A percentile compares a stretch with the other conserved stretches of the same genome.
Conservation (phyloP, 1,139 yeast genomes). For the Candida glucosophila region DNA sequence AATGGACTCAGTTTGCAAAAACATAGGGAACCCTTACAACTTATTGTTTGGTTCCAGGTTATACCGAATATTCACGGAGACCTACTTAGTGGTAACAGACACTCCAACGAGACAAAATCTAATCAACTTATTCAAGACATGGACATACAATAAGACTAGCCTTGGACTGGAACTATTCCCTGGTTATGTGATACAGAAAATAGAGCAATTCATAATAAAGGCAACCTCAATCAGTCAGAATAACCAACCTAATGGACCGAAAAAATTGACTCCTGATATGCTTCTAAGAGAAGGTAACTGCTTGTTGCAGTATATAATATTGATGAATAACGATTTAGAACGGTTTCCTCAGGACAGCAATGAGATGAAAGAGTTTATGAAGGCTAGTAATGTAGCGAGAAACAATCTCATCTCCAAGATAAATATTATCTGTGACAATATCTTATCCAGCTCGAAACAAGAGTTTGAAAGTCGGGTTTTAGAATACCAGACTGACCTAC, state of each 20-base stretch:
- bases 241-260: constrained; percentile 7
- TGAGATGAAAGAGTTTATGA: constrained; percentile 7
- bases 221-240: constrained; percentile 21
- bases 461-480: constrained; percentile 19
- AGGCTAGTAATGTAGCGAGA: constrained; percentile 12
- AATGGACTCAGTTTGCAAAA: constrained; percentile 35
- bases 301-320: constrained; percentile 22
- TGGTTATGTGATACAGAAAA: constrained; percentile 16
- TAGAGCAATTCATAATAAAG: constrained; percentile 32
- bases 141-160: constrained; percentile 25
- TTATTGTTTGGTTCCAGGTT: constrained; percentile 26
- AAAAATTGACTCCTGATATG: constrained; percentile 17
- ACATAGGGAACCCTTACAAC: constrained; percentile 37
- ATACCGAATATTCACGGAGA: constrained; percentile 27
- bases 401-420: constrained; percentile 24
- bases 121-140: constrained; percentile 33
- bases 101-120: constrained; percentile 27
- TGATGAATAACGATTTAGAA: constrained; percentile 11
- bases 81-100: constrained; percentile 32
- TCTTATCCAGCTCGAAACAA: constrained; percentile 14
- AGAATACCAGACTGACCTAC: constrained; percentile 18
- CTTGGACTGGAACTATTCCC: constrained; percentile 33
- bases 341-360: constrained; percentile 7
- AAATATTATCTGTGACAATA: constrained; percentile 24
- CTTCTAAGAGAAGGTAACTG: constrained; percentile 24